Evolutionary conservation across 192 early-diverging fungal species (phyloP).

Genomic region (Dissophora ornata): DNA sequence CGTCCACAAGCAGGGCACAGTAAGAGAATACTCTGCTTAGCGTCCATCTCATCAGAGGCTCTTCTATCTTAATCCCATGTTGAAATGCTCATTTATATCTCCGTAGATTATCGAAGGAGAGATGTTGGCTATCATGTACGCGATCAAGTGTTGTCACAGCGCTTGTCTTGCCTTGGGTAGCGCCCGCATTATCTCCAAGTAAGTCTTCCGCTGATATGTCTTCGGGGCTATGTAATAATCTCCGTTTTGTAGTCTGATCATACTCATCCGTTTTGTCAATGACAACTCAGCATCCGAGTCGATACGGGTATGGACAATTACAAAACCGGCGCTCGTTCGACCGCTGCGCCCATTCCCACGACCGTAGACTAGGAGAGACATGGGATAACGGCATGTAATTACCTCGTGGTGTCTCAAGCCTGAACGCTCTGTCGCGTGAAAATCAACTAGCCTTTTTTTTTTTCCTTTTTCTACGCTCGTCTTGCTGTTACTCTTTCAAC

Average conservation of each 20-base stretch:
- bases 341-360: too few species aligned
- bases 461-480: too few species aligned
- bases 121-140: conserved; percentile 14
- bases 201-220: neutral
- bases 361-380: too few species aligned
- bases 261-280: neutral
- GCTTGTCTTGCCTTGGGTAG: conserved; percentile 12
- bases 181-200: conserved; percentile 17
- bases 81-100: neutral
- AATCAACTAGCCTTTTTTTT: too few species aligned
- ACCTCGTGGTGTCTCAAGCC: too few species aligned
- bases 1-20: conserved; percentile 11
- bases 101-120: conserved; percentile 19
- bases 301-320: conserved; percentile 4
- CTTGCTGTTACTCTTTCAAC: too few species aligned
- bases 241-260: neutral
- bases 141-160: conserved; percentile 18
- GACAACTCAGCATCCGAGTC: conserved; percentile 7
- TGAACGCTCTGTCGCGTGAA: too few species aligned
- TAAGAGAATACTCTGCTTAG: neutral
- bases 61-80: neutral
- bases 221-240: too few species aligned
- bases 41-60: neutral
- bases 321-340: neutral
- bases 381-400: too few species aligned